Percentiles rank a stretch among this genome's conserved stretches.
Conservation (phyloP, 345 rosid genomes). For the Brassica incana region DNA sequence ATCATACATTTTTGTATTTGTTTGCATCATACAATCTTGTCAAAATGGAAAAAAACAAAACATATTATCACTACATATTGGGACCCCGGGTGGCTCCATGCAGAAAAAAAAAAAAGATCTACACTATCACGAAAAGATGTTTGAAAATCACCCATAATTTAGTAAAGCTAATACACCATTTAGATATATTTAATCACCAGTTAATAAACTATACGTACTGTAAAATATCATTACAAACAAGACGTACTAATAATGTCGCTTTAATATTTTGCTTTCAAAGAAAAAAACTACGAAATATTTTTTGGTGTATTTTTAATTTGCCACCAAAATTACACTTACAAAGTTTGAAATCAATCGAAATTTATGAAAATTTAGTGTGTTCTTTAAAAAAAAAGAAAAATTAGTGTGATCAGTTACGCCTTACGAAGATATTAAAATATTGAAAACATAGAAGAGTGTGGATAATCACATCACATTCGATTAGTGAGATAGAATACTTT, state of each 20-base stretch:
- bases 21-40: neutral
- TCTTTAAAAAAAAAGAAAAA: too few relatives aligned
- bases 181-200: neutral
- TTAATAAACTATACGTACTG: neutral
- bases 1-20: neutral
- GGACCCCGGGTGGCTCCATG: slow-evolving; percentile 3
- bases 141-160: neutral
- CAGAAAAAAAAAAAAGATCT: neutral
- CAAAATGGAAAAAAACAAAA: neutral
- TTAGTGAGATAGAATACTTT: neutral
- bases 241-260: neutral
- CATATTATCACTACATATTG: neutral
- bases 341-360: neutral
- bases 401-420: neutral
- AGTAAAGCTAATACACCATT: neutral
- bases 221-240: neutral
- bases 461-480: slow-evolving; percentile 16
- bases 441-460: neutral
- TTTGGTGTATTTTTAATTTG: neutral
- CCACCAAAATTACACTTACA: neutral
- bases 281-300: neutral
- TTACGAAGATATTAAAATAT: neutral
- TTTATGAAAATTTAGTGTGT: neutral
- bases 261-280: neutral
- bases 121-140: neutral